Evolutionary conservation across 2,329 filamentous ascomycete genomes (phyloP), one percentile per base, ranked within the genome.

Genomic region (Lachnellula hyalina): DNA sequence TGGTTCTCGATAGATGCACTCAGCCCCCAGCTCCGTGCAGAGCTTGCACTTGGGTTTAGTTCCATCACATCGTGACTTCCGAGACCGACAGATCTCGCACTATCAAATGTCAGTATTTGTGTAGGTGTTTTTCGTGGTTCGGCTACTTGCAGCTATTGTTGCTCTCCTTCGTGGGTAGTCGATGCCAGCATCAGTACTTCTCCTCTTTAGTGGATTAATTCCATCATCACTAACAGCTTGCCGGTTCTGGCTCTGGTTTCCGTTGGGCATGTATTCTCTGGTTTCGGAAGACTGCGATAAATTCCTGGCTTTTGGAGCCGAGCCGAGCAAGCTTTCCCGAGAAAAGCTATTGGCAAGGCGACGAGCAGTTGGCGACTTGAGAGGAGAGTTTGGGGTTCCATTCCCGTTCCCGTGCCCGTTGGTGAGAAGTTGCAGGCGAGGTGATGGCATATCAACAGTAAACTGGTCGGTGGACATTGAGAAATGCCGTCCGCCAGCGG

Each of bases 1-100:
- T 6, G 89, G 89, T 69, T 94, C 89, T 60, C 89, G 82, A 70
- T 94, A 94, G 61, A 92, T 80, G 71, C 89, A 94, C 60, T 93
- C 87, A 45, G 88, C 89, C 52, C 89, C 87, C 41, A 93, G 76
- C 68, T 93, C 89, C 9, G 86, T 84, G 72, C 89, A 94, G 36
- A 94, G 83, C 70, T 90, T 87, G 74, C 89, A 94, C 71, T 91
- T 93, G 45, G 89, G 89, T 63, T 89, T 85, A 9, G 81, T 86
- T 52, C 88, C 88, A 69, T 91, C 87, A 70, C 88, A 91, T 59
- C 87, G 81, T 56, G 87, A 90, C 68, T 92, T 92, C 63, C 88
- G 80, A 36, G 88, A 89, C 17, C 88, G 85, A 67, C 88, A 91
- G 55, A 91, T 87, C 68, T 92, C 87, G 71, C 88, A 92, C 87